Percentiles rank a stretch among this genome's conserved stretches.
These are phyloP conservation scores for Paraphoma sp. DNA, from an alignment of 2,329 filamentous ascomycete species.

Conservation along the genomic window DNA sequence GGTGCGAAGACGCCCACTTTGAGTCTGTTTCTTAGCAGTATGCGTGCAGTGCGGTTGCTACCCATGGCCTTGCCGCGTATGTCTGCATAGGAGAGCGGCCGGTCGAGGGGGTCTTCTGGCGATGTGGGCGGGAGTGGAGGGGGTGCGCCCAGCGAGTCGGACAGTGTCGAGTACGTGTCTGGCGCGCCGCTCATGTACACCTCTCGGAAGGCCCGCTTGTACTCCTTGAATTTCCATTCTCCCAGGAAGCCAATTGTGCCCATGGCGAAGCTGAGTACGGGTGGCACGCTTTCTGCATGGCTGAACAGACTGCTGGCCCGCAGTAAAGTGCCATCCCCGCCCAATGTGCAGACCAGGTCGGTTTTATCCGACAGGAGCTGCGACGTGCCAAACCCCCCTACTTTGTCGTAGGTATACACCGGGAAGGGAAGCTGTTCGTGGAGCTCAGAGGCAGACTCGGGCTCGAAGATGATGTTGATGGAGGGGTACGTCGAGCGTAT, in stretches of 20 bases:
- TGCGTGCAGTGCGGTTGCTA: slow-evolving; percentile 72
- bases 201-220: slow-evolving; percentile 89
- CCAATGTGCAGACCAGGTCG: slow-evolving; percentile 87
- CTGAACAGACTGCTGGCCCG: slow-evolving; percentile 88
- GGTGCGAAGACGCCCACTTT: slow-evolving; percentile 84
- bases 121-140: slow-evolving; percentile 72
- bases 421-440: slow-evolving; percentile 76
- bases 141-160: slow-evolving; percentile 72
- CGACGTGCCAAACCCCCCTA: slow-evolving; percentile 42
- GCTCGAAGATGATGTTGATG: slow-evolving; percentile 84
- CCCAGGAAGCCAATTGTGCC: slow-evolving; percentile 93
- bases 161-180: slow-evolving; percentile 64
- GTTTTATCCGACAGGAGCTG: slow-evolving; percentile 72
- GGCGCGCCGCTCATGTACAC: slow-evolving; percentile 82
- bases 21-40: slow-evolving; percentile 85
- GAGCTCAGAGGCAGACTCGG: slow-evolving; percentile 72
- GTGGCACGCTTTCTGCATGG: slow-evolving; percentile 80
- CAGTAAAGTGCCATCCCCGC: slow-evolving; percentile 90
- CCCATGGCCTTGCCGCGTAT: slow-evolving; percentile 84
- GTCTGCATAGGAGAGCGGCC: slow-evolving; percentile 66
- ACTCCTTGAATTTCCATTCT: slow-evolving; percentile 94
- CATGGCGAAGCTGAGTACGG: slow-evolving; percentile 95
- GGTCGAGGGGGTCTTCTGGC: slow-evolving; percentile 54
- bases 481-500: slow-evolving; percentile 80
- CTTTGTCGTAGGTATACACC: slow-evolving; percentile 49